Base-by-base conservation (phyloP, 768 basidiomycete genomes). In the Tylopilus rubrobrunneus region DNA sequence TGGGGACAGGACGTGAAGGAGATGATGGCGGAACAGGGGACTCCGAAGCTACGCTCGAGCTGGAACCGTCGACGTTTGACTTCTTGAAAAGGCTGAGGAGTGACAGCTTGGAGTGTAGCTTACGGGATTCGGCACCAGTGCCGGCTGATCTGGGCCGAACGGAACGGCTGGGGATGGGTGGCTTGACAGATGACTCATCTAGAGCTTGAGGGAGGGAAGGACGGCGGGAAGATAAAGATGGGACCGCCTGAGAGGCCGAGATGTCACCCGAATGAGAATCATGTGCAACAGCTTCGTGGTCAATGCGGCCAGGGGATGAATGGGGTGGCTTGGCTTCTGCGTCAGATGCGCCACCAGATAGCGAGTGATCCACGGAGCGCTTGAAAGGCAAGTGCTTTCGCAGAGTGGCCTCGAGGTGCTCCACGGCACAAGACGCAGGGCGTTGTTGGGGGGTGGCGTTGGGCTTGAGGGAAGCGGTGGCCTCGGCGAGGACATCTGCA, bases 41-140 rank as follows among this genome's bases (percentile, higher is more conserved):
- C 46, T 71, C 65, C n/a, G 72, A 64, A 54, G 65, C 53, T 65
- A 73, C 47, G 71, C 76, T 70, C 11, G 68, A 70, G 44, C 59
- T 59, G 6, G 69, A 71, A 27, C 70, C 67, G 33, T 72, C 75
- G 12, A 67, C 76, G 12, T 71, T 74, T 0, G 74, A 56, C 70
- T 85, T 87, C 76, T 81, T 86, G 74, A 90, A 89, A 15, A 90
- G 75, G 59, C 81, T 84, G 58, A 89, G 74, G 49, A 91, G 73
- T 23, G 88, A 89, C 52, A 88, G 79, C 67, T 91, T 91, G 68
- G 84, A 83, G 27, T 79, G 78, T 5, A 87, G 68, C 60, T 76
- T 84, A 50, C 71, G 71, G 34, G 78, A 71, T 25, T 87, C 85
- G 51, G 83, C 79, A 50, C 78, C 86, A 29, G 77, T 85, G 6